Conservation (phyloP, 2,329 filamentous ascomycete genomes). For the Lachnellula hyalina region DNA sequence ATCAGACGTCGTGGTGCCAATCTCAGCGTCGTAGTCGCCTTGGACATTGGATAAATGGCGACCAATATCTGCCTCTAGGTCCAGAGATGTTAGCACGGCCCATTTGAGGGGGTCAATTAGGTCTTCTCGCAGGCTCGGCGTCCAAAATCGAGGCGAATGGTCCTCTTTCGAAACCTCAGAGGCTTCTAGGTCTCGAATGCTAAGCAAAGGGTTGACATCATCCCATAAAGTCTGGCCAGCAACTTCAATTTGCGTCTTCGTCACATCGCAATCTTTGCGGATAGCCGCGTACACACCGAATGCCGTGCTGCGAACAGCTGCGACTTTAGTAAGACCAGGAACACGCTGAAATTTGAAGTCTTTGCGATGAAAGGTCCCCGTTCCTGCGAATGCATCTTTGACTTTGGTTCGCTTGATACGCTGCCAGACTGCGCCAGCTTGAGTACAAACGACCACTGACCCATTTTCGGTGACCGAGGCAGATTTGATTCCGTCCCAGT, state of each 20-base stretch:
- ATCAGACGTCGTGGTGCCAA: conserved; percentile 60
- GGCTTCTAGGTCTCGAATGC: conserved; percentile 56
- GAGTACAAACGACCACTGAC: conserved; percentile 88
- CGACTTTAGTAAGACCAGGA: conserved; percentile 78
- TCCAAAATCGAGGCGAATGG: conserved; percentile 38
- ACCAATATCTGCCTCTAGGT: conserved; percentile 59
- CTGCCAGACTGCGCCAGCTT: conserved; percentile 89
- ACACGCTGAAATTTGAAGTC: conserved; percentile 95
- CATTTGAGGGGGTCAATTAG: conserved; percentile 46
- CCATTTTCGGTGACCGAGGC: conserved; percentile 88
- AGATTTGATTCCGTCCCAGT: conserved; percentile 69
- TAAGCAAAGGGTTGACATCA: conserved; percentile 65
- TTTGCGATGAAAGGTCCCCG: conserved; percentile 60
- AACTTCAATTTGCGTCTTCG: conserved; percentile 64
- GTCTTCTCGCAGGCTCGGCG: conserved; percentile 42
- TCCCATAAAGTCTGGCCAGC: conserved; percentile 65
- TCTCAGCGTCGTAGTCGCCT: conserved; percentile 33
- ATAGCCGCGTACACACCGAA: conserved; percentile 88
- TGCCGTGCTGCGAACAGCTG: conserved; percentile 77
- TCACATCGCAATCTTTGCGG: conserved; percentile 77
- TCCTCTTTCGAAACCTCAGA: conserved; percentile 34
- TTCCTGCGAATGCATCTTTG: conserved; percentile 53
- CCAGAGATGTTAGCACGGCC: conserved; percentile 54
- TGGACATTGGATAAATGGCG: conserved; percentile 41
- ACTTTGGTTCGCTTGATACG: conserved; percentile 77